Percentiles rank a stretch among this genome's conserved stretches.
Conservation (phyloP, 371 early-diverging fungal species). For the Circinella minor region DNA sequence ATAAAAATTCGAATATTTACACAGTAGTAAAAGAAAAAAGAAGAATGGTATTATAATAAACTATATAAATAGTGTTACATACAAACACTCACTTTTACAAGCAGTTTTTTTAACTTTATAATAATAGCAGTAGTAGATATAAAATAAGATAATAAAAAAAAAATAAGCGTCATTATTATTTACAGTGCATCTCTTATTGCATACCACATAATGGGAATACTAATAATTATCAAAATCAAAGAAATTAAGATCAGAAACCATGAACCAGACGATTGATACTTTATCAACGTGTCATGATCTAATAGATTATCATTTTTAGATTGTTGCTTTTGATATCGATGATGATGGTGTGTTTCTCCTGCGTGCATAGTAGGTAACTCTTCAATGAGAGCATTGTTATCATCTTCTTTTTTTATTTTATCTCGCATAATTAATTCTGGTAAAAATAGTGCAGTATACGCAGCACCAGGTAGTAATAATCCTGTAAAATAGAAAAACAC, state of each 20-base stretch:
- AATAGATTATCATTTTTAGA: too few species aligned
- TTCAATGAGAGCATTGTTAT: not conserved
- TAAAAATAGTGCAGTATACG: constrained; percentile 41
- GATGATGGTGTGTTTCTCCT: not conserved
- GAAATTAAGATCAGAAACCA: constrained; percentile 28
- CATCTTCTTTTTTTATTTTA: not conserved
- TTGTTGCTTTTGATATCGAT: not conserved
- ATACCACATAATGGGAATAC: constrained; percentile 39
- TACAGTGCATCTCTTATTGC: constrained; percentile 30
- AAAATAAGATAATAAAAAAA: not conserved
- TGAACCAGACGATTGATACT: constrained; percentile 17
- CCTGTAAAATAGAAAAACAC: constrained; percentile 20
- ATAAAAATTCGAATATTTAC: too few species aligned
- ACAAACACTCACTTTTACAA: too few species aligned
- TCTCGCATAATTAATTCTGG: constrained; percentile 26
- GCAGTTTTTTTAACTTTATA: too few species aligned
- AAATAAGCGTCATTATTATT: not conserved
- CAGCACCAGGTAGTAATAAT: constrained; percentile 44
- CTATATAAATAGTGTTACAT: too few species aligned
- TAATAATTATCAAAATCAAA: constrained; percentile 21
- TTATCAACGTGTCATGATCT: not conserved
- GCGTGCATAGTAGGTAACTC: not conserved
- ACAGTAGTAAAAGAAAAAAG: too few species aligned
- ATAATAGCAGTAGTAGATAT: too few species aligned
- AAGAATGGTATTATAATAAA: too few species aligned